Conservation (phyloP, 768 basidiomycete species). For the Rhizopogon rudus region DNA sequence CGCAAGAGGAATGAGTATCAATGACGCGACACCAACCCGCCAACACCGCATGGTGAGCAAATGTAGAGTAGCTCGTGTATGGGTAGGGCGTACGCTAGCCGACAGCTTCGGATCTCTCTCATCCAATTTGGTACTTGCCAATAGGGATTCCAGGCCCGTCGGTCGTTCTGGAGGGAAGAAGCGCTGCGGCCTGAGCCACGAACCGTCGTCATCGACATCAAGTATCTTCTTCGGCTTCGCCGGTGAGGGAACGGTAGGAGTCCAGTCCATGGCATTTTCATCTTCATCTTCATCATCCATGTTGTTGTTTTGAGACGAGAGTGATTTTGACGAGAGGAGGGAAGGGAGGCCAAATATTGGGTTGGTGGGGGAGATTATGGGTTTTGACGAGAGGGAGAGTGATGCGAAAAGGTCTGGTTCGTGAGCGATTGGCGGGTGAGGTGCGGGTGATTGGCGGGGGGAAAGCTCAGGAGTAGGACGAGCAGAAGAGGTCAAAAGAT, state of each 20-base stretch:
- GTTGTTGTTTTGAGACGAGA: constrained; percentile 17
- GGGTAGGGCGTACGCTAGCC: background rate
- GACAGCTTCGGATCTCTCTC: constrained; percentile 22
- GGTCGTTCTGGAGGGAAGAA: constrained; percentile 78
- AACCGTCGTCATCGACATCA: constrained; percentile 30
- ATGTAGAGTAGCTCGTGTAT: background rate
- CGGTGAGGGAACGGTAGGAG: constrained; percentile 41
- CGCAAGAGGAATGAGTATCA: constrained; percentile 16
- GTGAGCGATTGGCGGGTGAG: constrained; percentile 12
- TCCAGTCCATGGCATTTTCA: constrained; percentile 63
- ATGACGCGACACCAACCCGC: constrained; percentile 5
- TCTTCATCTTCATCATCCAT: constrained; percentile 23
- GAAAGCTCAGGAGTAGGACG: constrained; percentile 38
- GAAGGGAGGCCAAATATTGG: constrained; percentile 75
- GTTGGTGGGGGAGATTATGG: constrained; percentile 39
- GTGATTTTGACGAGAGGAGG: constrained; percentile 29
- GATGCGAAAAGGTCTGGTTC: constrained; percentile 60
- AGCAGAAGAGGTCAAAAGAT: constrained; percentile 22
- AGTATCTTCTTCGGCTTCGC: constrained; percentile 17
- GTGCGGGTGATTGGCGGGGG: constrained; percentile 23
- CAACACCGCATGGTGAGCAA: background rate
- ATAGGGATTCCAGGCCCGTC: constrained; percentile 69
- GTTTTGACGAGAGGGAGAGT: constrained; percentile 62
- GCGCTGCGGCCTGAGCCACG: constrained; percentile 62
- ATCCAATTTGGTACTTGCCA: constrained; percentile 58